Evolutionary conservation across 2,329 filamentous ascomycete genomes (phyloP), one percentile per base, ranked within the genome.

Genomic region (Colletotrichum simmondsii): DNA sequence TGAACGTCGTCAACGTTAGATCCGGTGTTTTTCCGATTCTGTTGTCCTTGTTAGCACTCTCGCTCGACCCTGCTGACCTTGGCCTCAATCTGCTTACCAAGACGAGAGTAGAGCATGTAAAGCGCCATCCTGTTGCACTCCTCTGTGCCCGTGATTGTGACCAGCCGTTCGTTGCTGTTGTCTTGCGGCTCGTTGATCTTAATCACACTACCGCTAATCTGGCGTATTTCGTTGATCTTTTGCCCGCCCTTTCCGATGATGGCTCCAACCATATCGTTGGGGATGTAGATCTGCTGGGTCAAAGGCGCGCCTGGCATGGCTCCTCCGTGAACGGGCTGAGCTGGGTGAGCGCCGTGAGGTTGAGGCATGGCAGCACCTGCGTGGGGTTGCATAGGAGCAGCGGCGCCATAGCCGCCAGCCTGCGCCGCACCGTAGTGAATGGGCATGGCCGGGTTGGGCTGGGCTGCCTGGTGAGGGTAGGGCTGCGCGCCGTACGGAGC

Each of bases 101-200:
- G 93, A 88, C 97, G 92, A 73, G 95, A 97, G 85, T 99, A 99
- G 68, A 99, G 91, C 95, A 99, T 98, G 86, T 98, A 99, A 68
- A 99, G 86, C n/a, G 97, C 97, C 95, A 99, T 98, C 80, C 98
- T 94, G 85, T 99, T 99, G 87, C 95, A 98, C 85, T 99, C 97
- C 79, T 97, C 95, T 6, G 97, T 98, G 76, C 97, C 97, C 2
- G 97, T 98, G 77, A 99, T 97, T 19, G 97, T 99, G 71, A 99
- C 97, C 72, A 99, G 87, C 75, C 97, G 93, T 87, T 99, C 97
- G 80, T 98, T 99, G 88, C 95, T 98, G 85, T 97, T 98, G 83
- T 98, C 97, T 83, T 98, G 97, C 1, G 97, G 97, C 83, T 99
- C 97, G 82, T 99, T 98, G 88, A 99, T 99, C 88, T 99, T 99